These are phyloP conservation scores for Metarhizium guizhouense DNA, from an alignment of 2,329 filamentous ascomycete species.

Conservation along the genomic window DNA sequence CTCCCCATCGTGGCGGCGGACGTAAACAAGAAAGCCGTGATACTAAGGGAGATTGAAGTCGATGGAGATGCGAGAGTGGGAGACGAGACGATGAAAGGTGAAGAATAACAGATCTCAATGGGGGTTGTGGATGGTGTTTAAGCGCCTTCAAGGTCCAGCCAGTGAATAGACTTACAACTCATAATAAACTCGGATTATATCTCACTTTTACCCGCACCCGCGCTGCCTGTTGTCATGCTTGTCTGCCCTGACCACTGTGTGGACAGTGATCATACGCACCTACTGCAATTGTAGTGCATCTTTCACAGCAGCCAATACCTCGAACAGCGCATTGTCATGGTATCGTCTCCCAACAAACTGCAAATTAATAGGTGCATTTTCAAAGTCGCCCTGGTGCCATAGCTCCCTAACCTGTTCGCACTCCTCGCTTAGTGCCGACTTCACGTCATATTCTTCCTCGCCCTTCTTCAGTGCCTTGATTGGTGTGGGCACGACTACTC, in stretches of 20 bases:
- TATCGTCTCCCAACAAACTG: slow-evolving; percentile 26
- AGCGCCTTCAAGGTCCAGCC: not conserved
- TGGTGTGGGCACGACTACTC: slow-evolving; percentile 24
- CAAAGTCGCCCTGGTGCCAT: slow-evolving; percentile 24
- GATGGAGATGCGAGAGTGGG: too few species aligned
- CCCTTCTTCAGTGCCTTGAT: slow-evolving; percentile 6
- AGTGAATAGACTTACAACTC: not conserved
- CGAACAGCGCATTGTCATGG: slow-evolving; percentile 25
- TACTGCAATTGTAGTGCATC: not conserved
- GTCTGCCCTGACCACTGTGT: not conserved
- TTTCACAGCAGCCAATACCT: slow-evolving; percentile 11
- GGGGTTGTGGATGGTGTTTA: not conserved
- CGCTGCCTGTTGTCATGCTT: not conserved
- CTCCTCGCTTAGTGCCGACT: not conserved
- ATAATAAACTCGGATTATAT: not conserved
- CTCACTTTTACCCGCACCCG: not conserved
- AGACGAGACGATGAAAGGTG: too few species aligned
- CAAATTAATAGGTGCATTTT: slow-evolving; percentile 23
- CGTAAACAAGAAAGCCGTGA: too few species aligned
- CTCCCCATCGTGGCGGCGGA: too few species aligned
- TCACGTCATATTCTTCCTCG: not conserved
- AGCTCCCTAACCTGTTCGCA: slow-evolving; percentile 17
- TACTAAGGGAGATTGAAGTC: too few species aligned
- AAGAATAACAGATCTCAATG: not conserved
- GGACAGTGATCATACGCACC: not conserved